Evolutionary conservation across 176 grass and related monocot species (phyloP).

Genomic region (Musa beccarii): DNA sequence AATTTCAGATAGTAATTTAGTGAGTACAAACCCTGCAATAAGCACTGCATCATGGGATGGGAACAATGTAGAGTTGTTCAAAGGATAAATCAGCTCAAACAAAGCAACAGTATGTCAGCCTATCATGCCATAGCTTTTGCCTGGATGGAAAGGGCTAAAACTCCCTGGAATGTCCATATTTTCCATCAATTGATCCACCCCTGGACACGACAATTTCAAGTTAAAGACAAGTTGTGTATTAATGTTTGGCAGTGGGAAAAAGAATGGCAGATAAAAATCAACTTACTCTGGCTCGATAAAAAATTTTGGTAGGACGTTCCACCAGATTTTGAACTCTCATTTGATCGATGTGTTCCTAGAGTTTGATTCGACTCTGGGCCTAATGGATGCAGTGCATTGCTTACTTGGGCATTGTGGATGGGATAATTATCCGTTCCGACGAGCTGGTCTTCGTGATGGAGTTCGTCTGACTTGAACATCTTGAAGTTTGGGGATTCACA

Average conservation of each 20-base stretch:
- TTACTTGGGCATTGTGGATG: neutral
- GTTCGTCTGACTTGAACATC: neutral
- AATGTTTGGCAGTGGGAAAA: neutral
- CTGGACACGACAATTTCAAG: neutral
- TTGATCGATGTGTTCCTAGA: neutral
- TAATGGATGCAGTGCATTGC: neutral
- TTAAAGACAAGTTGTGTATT: neutral
- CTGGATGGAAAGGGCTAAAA: neutral
- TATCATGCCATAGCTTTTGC: conserved; percentile 1
- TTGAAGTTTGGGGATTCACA: neutral
- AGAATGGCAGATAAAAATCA: conserved; percentile 5
- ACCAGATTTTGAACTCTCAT: neutral
- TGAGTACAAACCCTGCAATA: neutral
- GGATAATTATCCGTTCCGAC: neutral
- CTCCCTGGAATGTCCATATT: neutral
- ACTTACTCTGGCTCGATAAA: conserved; percentile 55
- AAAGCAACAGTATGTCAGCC: neutral
- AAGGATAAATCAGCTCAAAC: neutral
- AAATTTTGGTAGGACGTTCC: neutral
- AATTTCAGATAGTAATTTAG: neutral
- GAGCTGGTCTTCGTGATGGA: neutral
- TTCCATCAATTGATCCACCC: neutral
- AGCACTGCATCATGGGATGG: neutral
- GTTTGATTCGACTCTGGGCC: neutral
- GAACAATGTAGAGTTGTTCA: neutral